phyloP scores from a whole-genome alignment of 2,329 filamentous ascomycete species.

The Penicillium sp. region DNA sequence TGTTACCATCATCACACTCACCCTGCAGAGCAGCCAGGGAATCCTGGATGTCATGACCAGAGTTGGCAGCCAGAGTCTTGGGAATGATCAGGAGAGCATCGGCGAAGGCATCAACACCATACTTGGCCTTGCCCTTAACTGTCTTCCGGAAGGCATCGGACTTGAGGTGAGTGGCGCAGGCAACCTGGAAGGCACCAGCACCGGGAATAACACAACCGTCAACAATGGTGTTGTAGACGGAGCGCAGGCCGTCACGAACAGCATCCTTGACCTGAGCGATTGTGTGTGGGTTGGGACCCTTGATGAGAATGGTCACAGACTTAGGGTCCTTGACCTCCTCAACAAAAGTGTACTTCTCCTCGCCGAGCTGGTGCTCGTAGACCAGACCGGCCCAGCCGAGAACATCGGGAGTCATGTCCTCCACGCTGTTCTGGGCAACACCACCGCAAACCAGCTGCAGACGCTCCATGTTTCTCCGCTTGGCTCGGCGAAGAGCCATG shows the following conservation, averaged over 20 bases:
- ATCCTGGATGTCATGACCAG: constrained; percentile 95
- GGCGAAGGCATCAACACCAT: constrained; percentile 90
- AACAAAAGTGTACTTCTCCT: constrained; percentile 99
- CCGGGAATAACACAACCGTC: constrained; percentile 93
- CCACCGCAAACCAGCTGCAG: constrained; percentile 93
- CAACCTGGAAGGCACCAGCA: constrained; percentile 92
- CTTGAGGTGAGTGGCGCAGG: constrained; percentile 82
- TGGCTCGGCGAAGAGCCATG: constrained; percentile 86
- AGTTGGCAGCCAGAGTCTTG: constrained; percentile 95
- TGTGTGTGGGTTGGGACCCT: constrained; percentile 94
- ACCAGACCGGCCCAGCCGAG: constrained; percentile 95
- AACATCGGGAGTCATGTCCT: constrained; percentile 82
- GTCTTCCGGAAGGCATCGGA: constrained; percentile 84
- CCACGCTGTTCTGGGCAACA: constrained; percentile 89
- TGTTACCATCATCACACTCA: constrained; percentile 77
- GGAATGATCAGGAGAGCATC: constrained; percentile 94
- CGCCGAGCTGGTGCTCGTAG: constrained; percentile 94
- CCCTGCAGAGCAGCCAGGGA: constrained; percentile 84
- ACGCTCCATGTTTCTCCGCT: constrained; percentile 98
- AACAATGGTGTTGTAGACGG: constrained; percentile 99
- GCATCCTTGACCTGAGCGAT: constrained; percentile 97
- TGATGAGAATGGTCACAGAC: constrained; percentile 95
- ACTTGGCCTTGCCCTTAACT: constrained; percentile 97
- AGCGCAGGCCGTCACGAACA: constrained; percentile 89
- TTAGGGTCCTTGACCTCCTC: constrained; percentile 99